Conservation (phyloP, 164 flowering plant species). For the Euptelea pleiosperma region DNA sequence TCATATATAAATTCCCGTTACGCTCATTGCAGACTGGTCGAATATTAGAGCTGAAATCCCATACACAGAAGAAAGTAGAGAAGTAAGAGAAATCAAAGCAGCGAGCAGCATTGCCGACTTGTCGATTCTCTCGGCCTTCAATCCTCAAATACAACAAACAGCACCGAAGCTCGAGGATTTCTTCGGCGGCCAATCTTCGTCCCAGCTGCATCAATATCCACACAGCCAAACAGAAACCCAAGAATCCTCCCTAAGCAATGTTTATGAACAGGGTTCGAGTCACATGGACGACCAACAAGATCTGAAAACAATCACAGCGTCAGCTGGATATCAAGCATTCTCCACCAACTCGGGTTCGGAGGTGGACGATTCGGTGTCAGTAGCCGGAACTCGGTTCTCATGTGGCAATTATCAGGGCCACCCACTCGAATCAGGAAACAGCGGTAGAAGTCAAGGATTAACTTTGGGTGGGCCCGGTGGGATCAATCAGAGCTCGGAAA, state of each 20-base stretch:
- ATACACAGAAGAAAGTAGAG: slow-evolving; percentile 3
- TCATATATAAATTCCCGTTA: background rate
- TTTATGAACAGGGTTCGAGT: slow-evolving; percentile 44
- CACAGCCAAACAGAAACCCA: slow-evolving; percentile 62
- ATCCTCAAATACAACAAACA: slow-evolving; percentile 33
- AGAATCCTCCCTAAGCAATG: slow-evolving; percentile 65
- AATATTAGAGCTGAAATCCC: slow-evolving; percentile 9
- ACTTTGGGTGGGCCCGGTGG: slow-evolving; percentile 44
- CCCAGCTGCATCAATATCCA: slow-evolving; percentile 35
- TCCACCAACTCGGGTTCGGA: slow-evolving; percentile 77
- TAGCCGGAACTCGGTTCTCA: slow-evolving; percentile 27
- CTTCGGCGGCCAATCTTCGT: slow-evolving; percentile 42
- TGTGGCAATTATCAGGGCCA: slow-evolving; percentile 27
- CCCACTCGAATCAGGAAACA: slow-evolving; percentile 47
- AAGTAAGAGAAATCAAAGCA: background rate
- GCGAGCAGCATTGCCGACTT: slow-evolving; percentile 28
- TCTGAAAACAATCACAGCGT: slow-evolving; percentile 32
- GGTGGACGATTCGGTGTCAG: slow-evolving; percentile 65
- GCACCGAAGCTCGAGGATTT: slow-evolving; percentile 76
- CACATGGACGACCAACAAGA: slow-evolving; percentile 44
- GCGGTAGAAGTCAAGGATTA: slow-evolving; percentile 35
- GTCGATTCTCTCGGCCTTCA: slow-evolving; percentile 17
- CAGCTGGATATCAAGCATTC: slow-evolving; percentile 46
- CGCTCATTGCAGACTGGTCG: slow-evolving; percentile 21
- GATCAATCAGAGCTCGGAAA: slow-evolving; percentile 26